Evolutionary conservation across 192 early-diverging fungal species (phyloP), one percentile per base, ranked within the genome.

Genomic region (Borealophlyctis nickersoniae): DNA sequence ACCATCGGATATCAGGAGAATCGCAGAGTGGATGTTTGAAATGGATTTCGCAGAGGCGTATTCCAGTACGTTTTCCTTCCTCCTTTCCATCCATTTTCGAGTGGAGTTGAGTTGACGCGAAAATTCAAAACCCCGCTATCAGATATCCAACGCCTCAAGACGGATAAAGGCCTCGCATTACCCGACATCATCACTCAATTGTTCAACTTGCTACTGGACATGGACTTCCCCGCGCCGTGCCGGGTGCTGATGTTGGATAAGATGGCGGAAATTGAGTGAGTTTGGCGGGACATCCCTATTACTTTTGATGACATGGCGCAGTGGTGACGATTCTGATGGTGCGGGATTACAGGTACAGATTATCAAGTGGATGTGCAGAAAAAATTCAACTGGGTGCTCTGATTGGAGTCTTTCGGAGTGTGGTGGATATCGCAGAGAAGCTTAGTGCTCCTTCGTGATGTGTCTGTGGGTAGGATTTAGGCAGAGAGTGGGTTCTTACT

Each of bases 101-200:
- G 7, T 19, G 39, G 39, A 13, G 39, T 19, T 13, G 39, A 19
- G 39, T 13, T 19, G 7, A 45, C 39, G 7, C 9, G 19, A 7
- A 45, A 45, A 7, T 13, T 45, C 39, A 45, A 19, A 45, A 45
- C 39, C 7, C 39, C 39, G 39, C 19, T 49, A 29, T 32, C 75
- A 91, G 91, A 86, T 35, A 92, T 95, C 51, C 74, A 78, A 5
- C 69, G 73, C 22, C 69, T 99, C 34, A 92, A 91, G 66, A 79
- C 71, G 28, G 89, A 93, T 49, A 89, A 91, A 65, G 95, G 97
- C 0, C 74, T 94, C 45, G 95, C 95, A 3, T 70, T 99, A 28
- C 80, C 89, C 56, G 97, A 98, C 68, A 94, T 99, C 51, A 74
- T 98, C 33, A 86, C 86, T 1, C 89, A 92, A 56, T 66, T 99